phyloP scores from a whole-genome alignment of 192 early-diverging fungal species.

The Rhizophagus sp. region DNA sequence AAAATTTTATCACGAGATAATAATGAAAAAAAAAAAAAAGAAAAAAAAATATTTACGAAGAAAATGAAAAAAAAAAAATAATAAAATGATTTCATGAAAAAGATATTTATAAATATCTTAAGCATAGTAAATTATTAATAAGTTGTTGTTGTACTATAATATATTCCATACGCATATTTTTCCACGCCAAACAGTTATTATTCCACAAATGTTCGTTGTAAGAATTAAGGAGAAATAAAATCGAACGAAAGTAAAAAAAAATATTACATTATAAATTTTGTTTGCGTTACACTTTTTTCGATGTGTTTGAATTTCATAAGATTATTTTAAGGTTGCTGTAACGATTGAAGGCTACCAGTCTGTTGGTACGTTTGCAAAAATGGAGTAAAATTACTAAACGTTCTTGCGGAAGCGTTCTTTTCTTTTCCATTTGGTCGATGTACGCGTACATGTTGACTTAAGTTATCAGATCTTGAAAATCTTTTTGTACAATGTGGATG shows the following conservation, averaged over 20 bases:
- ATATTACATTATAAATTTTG: neutral
- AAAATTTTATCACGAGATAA: too few species aligned
- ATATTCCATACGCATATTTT: neutral
- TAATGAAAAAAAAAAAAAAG: too few species aligned
- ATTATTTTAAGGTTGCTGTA: neutral
- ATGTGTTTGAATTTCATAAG: neutral
- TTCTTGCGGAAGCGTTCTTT: slow-evolving; percentile 35
- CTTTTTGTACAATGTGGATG: slow-evolving; percentile 55
- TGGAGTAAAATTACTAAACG: slow-evolving; percentile 42
- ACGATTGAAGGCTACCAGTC: neutral
- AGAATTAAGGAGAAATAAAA: neutral
- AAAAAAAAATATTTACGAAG: neutral
- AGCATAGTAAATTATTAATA: neutral
- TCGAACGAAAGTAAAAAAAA: neutral
- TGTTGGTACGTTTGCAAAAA: slow-evolving; percentile 43
- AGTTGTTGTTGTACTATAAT: neutral
- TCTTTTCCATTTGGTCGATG: slow-evolving; percentile 58
- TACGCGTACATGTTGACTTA: slow-evolving; percentile 60
- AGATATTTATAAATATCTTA: neutral
- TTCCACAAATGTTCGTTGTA: neutral
- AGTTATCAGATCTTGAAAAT: slow-evolving; percentile 59
- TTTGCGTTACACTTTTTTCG: neutral
- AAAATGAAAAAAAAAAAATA: neutral
- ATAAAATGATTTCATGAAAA: neutral
- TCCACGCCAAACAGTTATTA: neutral